Percentiles rank a stretch among this genome's conserved stretches.
Conservation (phyloP, 2,329 filamentous ascomycete genomes). For the Aspergillus aculeatinus region DNA sequence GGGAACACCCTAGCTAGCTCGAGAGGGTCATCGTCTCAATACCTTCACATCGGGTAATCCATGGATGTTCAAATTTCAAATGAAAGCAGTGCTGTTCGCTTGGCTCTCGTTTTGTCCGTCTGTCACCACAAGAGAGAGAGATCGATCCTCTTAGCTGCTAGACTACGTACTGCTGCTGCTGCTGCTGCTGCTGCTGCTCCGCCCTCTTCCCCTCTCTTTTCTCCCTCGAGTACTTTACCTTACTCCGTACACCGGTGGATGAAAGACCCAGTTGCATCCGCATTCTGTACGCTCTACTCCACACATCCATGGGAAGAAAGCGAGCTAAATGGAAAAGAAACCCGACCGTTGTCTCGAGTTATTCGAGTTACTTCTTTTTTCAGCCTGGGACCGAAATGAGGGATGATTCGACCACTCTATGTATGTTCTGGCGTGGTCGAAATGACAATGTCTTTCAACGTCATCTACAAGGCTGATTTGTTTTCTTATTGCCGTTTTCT, state of each 20-base stretch:
- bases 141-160: neutral
- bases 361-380: constrained; percentile 1
- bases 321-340: constrained; percentile 14
- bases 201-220: neutral
- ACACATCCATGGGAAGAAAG: neutral
- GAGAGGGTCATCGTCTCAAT: neutral
- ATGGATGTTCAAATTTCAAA: neutral
- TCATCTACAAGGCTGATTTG: neutral
- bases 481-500: neutral
- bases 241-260: constrained; percentile 4
- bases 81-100: neutral
- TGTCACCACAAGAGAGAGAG: neutral
- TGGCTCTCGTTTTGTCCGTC: neutral
- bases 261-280: neutral
- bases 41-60: neutral
- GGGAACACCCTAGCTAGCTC: neutral
- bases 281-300: neutral
- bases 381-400: neutral
- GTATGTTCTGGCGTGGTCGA: neutral
- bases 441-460: neutral
- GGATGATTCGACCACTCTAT: neutral
- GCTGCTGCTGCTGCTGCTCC: too few relatives aligned
- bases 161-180: neutral
- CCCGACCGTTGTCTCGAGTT: constrained; percentile 16
- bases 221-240: neutral